Percentiles rank a stretch among this genome's conserved stretches.
Conservation (phyloP, 495 filamentous ascomycete genomes). For the Neurospora sp. region DNA sequence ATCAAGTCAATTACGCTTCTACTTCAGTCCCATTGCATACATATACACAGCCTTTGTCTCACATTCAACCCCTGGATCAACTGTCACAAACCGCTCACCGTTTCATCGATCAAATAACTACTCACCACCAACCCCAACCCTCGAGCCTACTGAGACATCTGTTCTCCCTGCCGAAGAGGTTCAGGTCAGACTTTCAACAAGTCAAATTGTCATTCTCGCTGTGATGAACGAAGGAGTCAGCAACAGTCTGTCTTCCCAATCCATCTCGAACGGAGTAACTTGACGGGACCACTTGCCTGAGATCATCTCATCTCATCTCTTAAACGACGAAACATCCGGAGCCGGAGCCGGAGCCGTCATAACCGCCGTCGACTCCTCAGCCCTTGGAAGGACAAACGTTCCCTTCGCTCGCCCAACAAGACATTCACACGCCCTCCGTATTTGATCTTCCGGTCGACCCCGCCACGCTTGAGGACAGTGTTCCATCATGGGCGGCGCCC, state of each 20-base stretch:
- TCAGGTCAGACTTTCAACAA: too few species aligned
- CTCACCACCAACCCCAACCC: not conserved
- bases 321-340: not conserved
- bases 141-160: not conserved
- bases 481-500: not conserved
- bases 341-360: not conserved
- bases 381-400: not conserved
- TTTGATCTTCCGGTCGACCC: not conserved
- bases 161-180: not conserved
- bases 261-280: not conserved
- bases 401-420: not conserved
- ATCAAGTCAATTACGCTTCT: not conserved
- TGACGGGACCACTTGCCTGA: not conserved
- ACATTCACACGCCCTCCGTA: not conserved
- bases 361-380: not conserved
- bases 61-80: not conserved
- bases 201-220: too few species aligned
- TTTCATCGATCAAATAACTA: not conserved
- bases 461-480: not conserved
- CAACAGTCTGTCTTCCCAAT: not conserved
- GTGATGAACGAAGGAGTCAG: not conserved
- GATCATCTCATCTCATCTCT: not conserved
- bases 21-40: not conserved
- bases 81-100: not conserved
- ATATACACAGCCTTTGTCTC: not conserved